Base-by-base conservation (phyloP, 2,329 filamentous ascomycete genomes). In the Plenodomus lindquistii region DNA sequence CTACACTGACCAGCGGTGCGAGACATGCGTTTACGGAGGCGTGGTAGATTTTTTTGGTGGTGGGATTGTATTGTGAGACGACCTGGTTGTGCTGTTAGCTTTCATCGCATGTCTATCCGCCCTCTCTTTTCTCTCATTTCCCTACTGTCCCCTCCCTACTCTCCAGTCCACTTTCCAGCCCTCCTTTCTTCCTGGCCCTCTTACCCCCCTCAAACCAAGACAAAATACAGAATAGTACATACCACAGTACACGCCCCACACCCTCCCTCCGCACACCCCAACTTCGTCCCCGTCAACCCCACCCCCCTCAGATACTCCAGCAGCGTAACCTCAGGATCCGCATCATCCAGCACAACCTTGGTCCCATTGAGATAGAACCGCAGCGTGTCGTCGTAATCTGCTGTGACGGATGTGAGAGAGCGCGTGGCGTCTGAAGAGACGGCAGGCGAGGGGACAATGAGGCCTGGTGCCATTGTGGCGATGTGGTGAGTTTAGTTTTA, bases 11-110 rank as follows among this genome's bases (percentile, higher is more conserved):
- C 39, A 99, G 81, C 6, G 94, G 94, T 10, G 94, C 93, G 43
- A 99, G 79, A 70, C 94, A 99, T 36, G 94, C 94, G 70, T 99
- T 99, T 50, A 97, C 90, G 44, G 90, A 95, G 48, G 94, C 94
- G 78, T 99, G 93, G 68, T 97, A 97, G 61, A 97, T 89, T 70
- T 89, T 83, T 65, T 89, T 89, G 5, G 92, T 97, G 3, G 91
- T 96, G 1, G 91, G 91, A 67, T 97, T 97, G 67, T 87, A 87
- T 72, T 97, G 92, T 54, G 91, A 96, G 35, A 99, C 82, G 22
- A 99, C 81, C 79, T 82, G 60, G 13, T 9, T 21, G 22, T 3
- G 3, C 22, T 24, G 42, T 60, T 19, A 62, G 52, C 35, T 1
- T 9, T 20, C 21, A 38, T 40, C 27, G 10, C 9, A 31, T 31